These are phyloP conservation scores for Boletus huronensis DNA, from an alignment of 768 basidiomycete genomes.

Conservation along the genomic window DNA sequence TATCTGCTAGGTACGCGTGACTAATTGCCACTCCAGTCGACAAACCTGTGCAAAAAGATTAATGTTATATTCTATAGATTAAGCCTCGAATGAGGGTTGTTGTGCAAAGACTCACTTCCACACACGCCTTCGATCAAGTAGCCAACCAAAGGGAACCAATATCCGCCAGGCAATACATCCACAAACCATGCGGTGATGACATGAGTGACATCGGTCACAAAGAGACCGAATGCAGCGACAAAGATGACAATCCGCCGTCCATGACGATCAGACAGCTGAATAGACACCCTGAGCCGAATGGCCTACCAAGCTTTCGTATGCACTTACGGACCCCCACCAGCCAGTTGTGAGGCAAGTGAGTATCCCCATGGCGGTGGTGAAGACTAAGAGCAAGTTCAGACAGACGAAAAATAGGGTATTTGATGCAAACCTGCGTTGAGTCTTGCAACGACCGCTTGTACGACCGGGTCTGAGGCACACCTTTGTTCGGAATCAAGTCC, in stretches of 20 bases:
- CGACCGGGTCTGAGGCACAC: constrained; percentile 68
- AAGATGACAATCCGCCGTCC: constrained; percentile 68
- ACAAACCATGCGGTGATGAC: constrained; percentile 61
- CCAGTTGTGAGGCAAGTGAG: constrained; percentile 75
- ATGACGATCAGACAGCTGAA: constrained; percentile 69
- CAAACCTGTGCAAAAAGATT: constrained; percentile 39
- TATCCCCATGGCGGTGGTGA: constrained; percentile 63
- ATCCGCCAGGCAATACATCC: constrained; percentile 68
- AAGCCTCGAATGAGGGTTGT: not conserved
- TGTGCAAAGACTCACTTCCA: constrained; percentile 51
- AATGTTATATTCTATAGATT: not conserved
- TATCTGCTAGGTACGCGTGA: constrained; percentile 71
- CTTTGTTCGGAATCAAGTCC: constrained; percentile 15
- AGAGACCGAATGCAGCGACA: constrained; percentile 55
- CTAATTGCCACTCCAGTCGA: constrained; percentile 47
- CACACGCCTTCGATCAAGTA: constrained; percentile 64
- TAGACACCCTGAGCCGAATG: not conserved
- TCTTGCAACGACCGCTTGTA: constrained; percentile 68
- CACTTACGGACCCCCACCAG: constrained; percentile 80
- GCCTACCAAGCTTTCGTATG: not conserved
- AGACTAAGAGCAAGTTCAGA: constrained; percentile 40
- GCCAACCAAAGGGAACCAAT: constrained; percentile 71
- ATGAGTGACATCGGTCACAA: constrained; percentile 62
- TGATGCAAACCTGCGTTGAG: constrained; percentile 53
- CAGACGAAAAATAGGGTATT: not conserved